Percentiles rank a stretch among this genome's conserved stretches.
Conservation (phyloP, 306 rosid species). For the Sophora flavescens region DNA sequence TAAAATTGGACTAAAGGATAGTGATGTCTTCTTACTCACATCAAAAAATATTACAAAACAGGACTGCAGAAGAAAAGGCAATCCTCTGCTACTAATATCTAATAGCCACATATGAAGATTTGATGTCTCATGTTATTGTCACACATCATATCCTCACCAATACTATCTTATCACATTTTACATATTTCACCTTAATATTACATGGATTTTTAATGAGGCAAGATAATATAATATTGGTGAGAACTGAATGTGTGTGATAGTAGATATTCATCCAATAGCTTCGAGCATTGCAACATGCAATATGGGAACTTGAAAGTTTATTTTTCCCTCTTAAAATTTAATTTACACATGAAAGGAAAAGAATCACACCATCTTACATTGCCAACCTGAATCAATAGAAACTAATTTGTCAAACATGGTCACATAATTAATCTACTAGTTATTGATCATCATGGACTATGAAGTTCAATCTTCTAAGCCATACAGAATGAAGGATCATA, state of each 20-base stretch:
- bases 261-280: too few species aligned
- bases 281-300: neutral
- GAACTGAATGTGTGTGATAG: too few species aligned
- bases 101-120: neutral
- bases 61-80: neutral
- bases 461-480: constrained; percentile 89
- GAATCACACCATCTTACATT: constrained; percentile 30
- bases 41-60: neutral
- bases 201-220: too few species aligned
- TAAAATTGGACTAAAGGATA: neutral
- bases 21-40: neutral
- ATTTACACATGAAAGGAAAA: constrained; percentile 20
- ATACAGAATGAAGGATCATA: constrained; percentile 90
- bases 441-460: constrained; percentile 59
- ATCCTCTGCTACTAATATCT: neutral
- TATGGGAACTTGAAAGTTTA: neutral
- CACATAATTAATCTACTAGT: neutral
- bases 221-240: too few species aligned
- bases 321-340: neutral
- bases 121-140: too few species aligned
- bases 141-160: too few species aligned
- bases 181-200: too few species aligned
- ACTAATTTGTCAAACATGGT: neutral
- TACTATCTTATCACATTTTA: too few species aligned
- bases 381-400: neutral